phyloP scores from a whole-genome alignment of 1,284 basidiomycete genomes.

The Coriolopsis trogii region DNA sequence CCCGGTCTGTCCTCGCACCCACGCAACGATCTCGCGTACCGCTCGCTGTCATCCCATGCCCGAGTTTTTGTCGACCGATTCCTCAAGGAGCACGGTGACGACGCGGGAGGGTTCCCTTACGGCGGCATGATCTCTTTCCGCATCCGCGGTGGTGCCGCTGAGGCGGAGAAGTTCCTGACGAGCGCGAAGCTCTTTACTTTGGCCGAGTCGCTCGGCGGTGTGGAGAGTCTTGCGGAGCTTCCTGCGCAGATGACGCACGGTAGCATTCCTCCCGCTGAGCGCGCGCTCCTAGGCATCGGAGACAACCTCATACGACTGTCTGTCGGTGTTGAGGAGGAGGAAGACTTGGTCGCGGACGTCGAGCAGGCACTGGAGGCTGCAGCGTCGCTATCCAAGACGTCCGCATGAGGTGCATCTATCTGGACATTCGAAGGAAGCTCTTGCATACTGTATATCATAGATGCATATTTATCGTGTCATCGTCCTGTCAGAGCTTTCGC shows the following conservation, averaged over 20 bases:
- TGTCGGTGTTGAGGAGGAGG: constrained; percentile 88
- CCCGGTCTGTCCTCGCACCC: constrained; percentile 75
- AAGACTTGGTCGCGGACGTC: constrained; percentile 74
- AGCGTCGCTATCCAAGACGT: constrained; percentile 7
- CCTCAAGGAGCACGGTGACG: constrained; percentile 33
- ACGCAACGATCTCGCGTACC: constrained; percentile 64
- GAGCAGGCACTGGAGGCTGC: constrained; percentile 67
- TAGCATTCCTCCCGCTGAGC: constrained; percentile 72
- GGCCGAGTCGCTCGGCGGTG: constrained; percentile 90
- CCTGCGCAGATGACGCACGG: constrained; percentile 88
- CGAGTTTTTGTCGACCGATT: constrained; percentile 63
- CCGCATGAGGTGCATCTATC: neutral
- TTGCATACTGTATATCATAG: neutral
- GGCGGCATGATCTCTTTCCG: constrained; percentile 86
- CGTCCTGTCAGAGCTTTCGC: neutral
- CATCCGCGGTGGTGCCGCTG: constrained; percentile 56
- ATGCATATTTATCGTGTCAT: neutral
- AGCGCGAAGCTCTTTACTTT: constrained; percentile 77
- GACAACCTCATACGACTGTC: constrained; percentile 83
- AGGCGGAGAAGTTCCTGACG: constrained; percentile 74
- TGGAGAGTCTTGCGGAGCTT: constrained; percentile 88
- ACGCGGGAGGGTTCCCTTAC: constrained; percentile 71
- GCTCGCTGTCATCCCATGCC: constrained; percentile 71
- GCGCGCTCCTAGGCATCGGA: constrained; percentile 76
- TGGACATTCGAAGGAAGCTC: neutral